Conservation (phyloP, 257 asterid genomes). For the Nicotiana tomentosiformis region DNA sequence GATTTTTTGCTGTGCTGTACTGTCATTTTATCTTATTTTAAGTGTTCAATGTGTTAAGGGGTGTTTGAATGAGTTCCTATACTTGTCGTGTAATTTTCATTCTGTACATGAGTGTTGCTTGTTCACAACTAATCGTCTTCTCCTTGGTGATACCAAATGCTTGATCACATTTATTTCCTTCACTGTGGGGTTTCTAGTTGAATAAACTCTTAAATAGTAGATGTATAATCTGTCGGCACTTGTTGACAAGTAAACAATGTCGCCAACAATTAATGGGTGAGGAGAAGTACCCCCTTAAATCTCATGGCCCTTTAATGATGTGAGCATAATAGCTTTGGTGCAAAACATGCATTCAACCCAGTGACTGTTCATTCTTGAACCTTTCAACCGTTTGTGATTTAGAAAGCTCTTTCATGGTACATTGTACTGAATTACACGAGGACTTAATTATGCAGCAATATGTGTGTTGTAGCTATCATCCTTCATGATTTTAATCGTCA, state of each 20-base stretch:
- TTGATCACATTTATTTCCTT: background rate
- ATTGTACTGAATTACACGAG: background rate
- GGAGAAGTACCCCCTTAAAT: background rate
- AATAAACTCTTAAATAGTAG: background rate
- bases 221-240: background rate
- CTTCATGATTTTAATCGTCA: conserved; percentile 6
- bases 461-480: conserved; percentile 6
- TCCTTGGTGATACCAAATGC: background rate
- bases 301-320: background rate
- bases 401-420: background rate
- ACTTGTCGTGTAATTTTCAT: background rate
- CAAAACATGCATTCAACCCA: background rate
- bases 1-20: background rate
- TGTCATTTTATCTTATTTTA: background rate
- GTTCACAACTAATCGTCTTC: background rate
- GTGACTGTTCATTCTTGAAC: background rate
- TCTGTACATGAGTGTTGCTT: background rate
- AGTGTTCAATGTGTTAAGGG: background rate
- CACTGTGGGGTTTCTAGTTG: background rate
- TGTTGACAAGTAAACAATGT: background rate
- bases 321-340: background rate
- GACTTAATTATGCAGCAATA: background rate
- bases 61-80: background rate
- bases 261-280: background rate
- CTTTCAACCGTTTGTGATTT: background rate